Evolutionary conservation across 148 eudicot species (phyloP).

Genomic region (Persicaria tinctoria): DNA sequence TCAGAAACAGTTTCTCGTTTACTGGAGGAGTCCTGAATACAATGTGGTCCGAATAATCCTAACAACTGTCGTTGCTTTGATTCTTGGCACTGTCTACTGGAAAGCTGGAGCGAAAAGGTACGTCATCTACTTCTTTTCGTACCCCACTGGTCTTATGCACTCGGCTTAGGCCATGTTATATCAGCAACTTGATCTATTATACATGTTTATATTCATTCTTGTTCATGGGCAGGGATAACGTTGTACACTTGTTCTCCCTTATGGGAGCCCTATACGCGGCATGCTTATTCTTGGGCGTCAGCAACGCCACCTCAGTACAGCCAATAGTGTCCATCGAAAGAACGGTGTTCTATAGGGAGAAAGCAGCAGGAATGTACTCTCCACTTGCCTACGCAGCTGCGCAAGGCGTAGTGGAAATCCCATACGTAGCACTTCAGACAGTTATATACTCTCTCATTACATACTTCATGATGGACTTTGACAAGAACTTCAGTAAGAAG

Average conservation of each 20-base stretch:
- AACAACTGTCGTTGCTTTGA: constrained; percentile 46
- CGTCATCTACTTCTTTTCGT: background rate
- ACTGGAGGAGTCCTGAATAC: constrained; percentile 84
- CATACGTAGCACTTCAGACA: constrained; percentile 61
- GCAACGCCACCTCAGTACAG: constrained; percentile 78
- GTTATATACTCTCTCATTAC: constrained; percentile 59
- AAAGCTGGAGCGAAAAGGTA: constrained; percentile 71
- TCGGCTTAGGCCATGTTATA: no score
- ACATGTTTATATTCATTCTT: background rate
- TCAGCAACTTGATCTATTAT: background rate
- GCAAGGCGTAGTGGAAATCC: constrained; percentile 83
- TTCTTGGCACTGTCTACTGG: constrained; percentile 76
- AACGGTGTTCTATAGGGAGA: constrained; percentile 85
- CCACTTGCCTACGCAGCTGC: constrained; percentile 77
- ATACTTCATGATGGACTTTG: constrained; percentile 80
- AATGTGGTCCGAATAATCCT: constrained; percentile 76
- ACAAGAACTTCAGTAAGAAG: constrained; percentile 48
- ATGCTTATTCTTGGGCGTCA: constrained; percentile 68
- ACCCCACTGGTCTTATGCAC: background rate
- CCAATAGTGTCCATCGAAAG: constrained; percentile 80
- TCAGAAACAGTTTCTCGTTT: constrained; percentile 67
- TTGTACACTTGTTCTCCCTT: constrained; percentile 44
- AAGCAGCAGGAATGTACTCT: constrained; percentile 92
- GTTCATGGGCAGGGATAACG: constrained; percentile 40
- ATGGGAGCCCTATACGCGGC: constrained; percentile 69